Evolutionary conservation across 495 filamentous ascomycete genomes (phyloP).

Genomic region (Penicillium turbatum): DNA sequence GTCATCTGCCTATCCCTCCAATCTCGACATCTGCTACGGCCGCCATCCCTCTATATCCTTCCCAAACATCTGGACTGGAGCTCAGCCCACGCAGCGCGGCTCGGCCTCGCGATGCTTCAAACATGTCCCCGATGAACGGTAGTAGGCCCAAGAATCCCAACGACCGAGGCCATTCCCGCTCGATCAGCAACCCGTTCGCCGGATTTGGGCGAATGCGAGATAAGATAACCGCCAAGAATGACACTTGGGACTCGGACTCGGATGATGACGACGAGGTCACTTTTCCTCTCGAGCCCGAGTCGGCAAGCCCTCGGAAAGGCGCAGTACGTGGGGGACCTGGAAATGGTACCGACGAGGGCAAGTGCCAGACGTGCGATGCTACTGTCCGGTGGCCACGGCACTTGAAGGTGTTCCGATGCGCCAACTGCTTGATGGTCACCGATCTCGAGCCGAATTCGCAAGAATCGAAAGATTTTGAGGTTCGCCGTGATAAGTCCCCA

Average conservation of each 20-base stretch:
- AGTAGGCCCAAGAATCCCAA: slow-evolving; percentile 20
- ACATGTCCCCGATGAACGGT: slow-evolving; percentile 21
- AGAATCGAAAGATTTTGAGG: slow-evolving; percentile 20
- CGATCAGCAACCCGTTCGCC: slow-evolving; percentile 71
- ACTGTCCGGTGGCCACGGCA: slow-evolving; percentile 78
- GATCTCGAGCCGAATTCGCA: slow-evolving; percentile 57
- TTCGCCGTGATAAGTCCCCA: not conserved
- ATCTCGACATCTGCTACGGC: slow-evolving; percentile 21
- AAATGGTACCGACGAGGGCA: slow-evolving; percentile 57
- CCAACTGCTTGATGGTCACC: slow-evolving; percentile 81
- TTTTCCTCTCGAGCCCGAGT: slow-evolving; percentile 23
- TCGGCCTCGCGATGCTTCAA: slow-evolving; percentile 31
- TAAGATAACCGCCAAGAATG: slow-evolving; percentile 25
- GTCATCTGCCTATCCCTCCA: slow-evolving; percentile 33
- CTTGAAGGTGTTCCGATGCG: slow-evolving; percentile 73
- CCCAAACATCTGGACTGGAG: slow-evolving; percentile 12
- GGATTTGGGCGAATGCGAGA: slow-evolving; percentile 49
- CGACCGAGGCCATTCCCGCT: slow-evolving; percentile 56
- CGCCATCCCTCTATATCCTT: slow-evolving; percentile 21
- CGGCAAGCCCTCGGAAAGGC: slow-evolving; percentile 35
- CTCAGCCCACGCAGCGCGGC: slow-evolving; percentile 17
- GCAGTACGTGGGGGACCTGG: slow-evolving; percentile 21
- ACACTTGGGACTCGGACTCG: slow-evolving; percentile 40
- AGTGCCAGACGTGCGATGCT: slow-evolving; percentile 78
- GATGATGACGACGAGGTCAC: slow-evolving; percentile 37